Base-by-base conservation (phyloP, 495 filamentous ascomycete genomes). In the Physcia stellaris region DNA sequence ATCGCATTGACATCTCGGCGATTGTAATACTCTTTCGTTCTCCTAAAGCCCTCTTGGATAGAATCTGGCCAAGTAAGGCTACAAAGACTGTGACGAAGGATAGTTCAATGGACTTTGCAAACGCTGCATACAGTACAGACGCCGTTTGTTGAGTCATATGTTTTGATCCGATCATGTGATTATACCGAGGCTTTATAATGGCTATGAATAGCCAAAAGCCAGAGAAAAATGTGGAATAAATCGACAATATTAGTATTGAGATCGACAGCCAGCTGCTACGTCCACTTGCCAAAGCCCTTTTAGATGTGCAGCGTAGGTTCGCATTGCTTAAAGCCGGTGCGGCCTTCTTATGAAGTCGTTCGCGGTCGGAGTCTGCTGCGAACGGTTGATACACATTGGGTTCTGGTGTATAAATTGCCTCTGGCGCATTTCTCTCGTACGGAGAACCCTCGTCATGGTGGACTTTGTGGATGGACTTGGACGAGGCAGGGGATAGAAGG, bases 11-110 rank as follows among this genome's bases (percentile, higher is more conserved):
- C 63, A 85, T 72, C 48, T 86, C 81, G 0, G 80, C 73, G 15
- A 87, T 67, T 4, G 71, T 80, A 35, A 86, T 66, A 1, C 82
- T 80, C 30, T 53, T 52, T n/a, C 63, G 53, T 31, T 61, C 62
- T 10, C 60, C 64, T 28, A 81, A 61, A 0, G 80, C 77, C 17
- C 77, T 61, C 9, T 76, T 63, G 27, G 70, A 79, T 7, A 87
- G 55, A 2, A 77, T 68, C 59, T 87, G 82, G 0, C 81, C 82
- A 3, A 86, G 48, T 28, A 81, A 78, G 0, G 77, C 69, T 2
- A 87, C 79, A 43, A 81, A 80, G 1, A 84, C 77, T 0, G 82
- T 83, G 15, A 85, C 79, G 50, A 83, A 87, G 0, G 77, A 70
- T 45, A 83, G 50, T 55, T 87, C 82, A 36, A 86, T 80, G 0